Conservation (phyloP, 1,284 basidiomycete species). For the Ceraceosorus guamensis region DNA sequence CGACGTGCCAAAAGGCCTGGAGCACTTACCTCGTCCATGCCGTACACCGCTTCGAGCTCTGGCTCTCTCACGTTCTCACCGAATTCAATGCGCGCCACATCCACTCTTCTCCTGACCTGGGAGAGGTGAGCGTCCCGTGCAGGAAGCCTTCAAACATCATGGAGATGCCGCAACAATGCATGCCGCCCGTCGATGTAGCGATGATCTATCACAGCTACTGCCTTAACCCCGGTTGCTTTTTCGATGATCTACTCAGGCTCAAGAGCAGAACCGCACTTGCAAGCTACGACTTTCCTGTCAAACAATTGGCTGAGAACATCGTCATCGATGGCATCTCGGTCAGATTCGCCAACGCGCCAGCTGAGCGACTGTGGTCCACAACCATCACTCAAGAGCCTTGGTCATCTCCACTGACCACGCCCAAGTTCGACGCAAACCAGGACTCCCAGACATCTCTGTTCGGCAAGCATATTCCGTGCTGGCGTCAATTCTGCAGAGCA, state of each 20-base stretch:
- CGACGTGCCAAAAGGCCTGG: constrained; percentile 10
- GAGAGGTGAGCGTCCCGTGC: neutral
- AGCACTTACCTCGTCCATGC: constrained; percentile 26
- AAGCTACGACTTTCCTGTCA: neutral
- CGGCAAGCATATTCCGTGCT: too few relatives aligned
- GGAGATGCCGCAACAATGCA: constrained; percentile 14
- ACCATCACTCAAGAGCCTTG: too few relatives aligned
- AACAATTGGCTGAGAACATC: too few relatives aligned
- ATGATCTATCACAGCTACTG: constrained; percentile 31
- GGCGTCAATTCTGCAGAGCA: too few relatives aligned
- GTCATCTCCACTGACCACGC: too few relatives aligned
- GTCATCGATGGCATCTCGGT: too few relatives aligned
- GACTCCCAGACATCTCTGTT: too few relatives aligned
- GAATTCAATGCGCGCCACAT: neutral
- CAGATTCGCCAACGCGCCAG: too few relatives aligned
- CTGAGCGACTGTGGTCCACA: too few relatives aligned
- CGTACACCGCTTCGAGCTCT: constrained; percentile 27
- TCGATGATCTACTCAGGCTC: constrained; percentile 10
- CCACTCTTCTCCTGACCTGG: neutral
- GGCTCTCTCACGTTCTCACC: constrained; percentile 17
- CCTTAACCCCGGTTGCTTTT: constrained; percentile 13
- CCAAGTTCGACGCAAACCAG: too few relatives aligned
- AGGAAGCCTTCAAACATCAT: constrained; percentile 1
- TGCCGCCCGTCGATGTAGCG: constrained; percentile 33
- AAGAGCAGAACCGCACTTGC: constrained; percentile 4